Base-by-base conservation (phyloP, 139 green algal species). In the Diplosphaera chodatii region DNA sequence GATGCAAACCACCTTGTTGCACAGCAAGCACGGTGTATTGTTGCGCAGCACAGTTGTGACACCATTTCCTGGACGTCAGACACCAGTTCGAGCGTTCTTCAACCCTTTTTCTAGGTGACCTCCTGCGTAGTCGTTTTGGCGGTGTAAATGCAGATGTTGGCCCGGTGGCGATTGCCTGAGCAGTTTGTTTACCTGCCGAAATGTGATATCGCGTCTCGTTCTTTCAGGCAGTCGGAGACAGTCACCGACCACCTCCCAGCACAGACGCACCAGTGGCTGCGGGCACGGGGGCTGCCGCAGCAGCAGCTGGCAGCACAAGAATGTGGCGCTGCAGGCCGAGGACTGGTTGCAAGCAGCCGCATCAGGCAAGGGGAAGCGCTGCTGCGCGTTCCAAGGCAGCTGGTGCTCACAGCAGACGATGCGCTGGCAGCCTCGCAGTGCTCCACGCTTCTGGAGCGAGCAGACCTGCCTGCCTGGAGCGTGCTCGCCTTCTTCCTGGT, bases 401-500 rank as follows among this genome's bases (percentile, higher is more conserved):
- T 84, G 23, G 16, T 88, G 27, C 65, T 92, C 1, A 90, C 80
- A 16, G 40, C 77, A 1, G 74, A 83, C 5, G 74, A 62, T 20
- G 87, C 83, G 55, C 66, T 77, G 23, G 28, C 68, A 55, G 68
- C 69, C 28, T 70, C 74, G 21, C 67, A 59, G 40, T 41, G 28
- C 72, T 66, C 64, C 18, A 4, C 27, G 28, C 27, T 73, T 20
- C 68, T 75, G 15, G 71, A 56, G 29, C 63, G 37, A 6, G 62
- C 31, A 23, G 55, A n/a, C 0, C 69, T 92, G 66, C 73, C 79
- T 0, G 82, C 84, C 29, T 93, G 88, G 88, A 87, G 75, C 21
- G 69, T 89, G 31, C 72, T 93, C 66, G 88, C 83, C 4, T 37
- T 85, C 8, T 93, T 74, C 63, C 74, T 93, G 25, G 78, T 79